Evolutionary conservation across 139 green algal genomes (phyloP).

Genomic region (Edaphochlamys debaryana): DNA sequence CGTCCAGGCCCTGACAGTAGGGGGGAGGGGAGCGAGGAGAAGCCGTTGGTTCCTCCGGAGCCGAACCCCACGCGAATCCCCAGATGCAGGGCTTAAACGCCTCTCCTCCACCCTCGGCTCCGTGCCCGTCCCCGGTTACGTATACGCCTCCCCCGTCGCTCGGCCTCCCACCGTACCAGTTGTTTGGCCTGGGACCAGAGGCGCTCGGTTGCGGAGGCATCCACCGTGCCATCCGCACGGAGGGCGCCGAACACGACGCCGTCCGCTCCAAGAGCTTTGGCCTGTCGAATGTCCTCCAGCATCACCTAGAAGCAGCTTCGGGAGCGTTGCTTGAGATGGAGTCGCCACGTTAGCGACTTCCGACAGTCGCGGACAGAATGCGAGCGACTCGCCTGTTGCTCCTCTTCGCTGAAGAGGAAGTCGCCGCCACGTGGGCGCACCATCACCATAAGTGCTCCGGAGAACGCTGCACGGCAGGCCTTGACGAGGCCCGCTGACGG

Average conservation of each 20-base stretch:
- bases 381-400: slow-evolving; percentile 15
- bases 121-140: too few relatives aligned
- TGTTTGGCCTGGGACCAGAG: neutral
- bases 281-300: slow-evolving; percentile 36
- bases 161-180: neutral
- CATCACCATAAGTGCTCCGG: slow-evolving; percentile 43
- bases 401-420: slow-evolving; percentile 50
- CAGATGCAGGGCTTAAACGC: too few relatives aligned
- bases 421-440: slow-evolving; percentile 46
- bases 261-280: slow-evolving; percentile 26
- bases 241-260: slow-evolving; percentile 49
- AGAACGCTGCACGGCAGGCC: neutral
- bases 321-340: neutral
- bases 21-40: too few relatives aligned
- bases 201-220: neutral
- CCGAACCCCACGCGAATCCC: too few relatives aligned
- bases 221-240: slow-evolving; percentile 14
- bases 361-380: neutral
- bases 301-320: slow-evolving; percentile 38
- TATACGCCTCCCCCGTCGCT: too few relatives aligned
- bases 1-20: slow-evolving; percentile 33
- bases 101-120: too few relatives aligned
- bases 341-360: neutral
- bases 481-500: slow-evolving; percentile 36
- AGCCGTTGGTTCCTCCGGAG: too few relatives aligned